These are phyloP conservation scores for Leccinum griseonigrum DNA, from an alignment of 1,284 basidiomycete genomes.

Conservation along the genomic window DNA sequence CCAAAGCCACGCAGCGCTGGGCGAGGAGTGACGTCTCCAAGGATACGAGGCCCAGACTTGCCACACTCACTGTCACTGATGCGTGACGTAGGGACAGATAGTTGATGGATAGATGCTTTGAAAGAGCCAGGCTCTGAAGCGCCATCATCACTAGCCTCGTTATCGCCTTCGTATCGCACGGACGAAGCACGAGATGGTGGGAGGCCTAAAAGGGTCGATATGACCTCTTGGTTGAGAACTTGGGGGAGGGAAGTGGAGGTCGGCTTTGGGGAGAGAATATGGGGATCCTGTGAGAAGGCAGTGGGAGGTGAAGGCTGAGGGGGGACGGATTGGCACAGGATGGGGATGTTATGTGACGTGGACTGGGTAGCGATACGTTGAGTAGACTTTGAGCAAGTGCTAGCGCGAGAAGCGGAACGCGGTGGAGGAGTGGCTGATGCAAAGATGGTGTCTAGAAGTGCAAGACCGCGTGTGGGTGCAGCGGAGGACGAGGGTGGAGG, in stretches of 20 bases:
- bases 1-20: constrained; percentile 39
- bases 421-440: constrained; percentile 41
- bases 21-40: constrained; percentile 52
- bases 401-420: constrained; percentile 19
- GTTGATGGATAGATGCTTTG: constrained; percentile 36
- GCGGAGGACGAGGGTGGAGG: constrained; percentile 28
- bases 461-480: constrained; percentile 37
- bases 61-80: constrained; percentile 14
- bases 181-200: constrained; percentile 52
- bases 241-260: constrained; percentile 47
- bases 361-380: constrained; percentile 12
- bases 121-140: constrained; percentile 41
- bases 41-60: constrained; percentile 24
- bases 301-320: constrained; percentile 14
- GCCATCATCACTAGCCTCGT: constrained; percentile 51
- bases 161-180: constrained; percentile 59
- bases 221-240: constrained; percentile 62
- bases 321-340: constrained; percentile 2
- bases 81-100: constrained; percentile 18
- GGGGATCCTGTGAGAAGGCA: constrained; percentile 28
- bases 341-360: constrained; percentile 5
- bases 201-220: constrained; percentile 54
- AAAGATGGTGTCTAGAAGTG: constrained; percentile 51
- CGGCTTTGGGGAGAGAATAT: constrained; percentile 46
- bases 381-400: constrained; percentile 8